These are phyloP conservation scores for Tulasnella sp. DNA, from an alignment of 768 basidiomycete genomes.

Conservation along the genomic window DNA sequence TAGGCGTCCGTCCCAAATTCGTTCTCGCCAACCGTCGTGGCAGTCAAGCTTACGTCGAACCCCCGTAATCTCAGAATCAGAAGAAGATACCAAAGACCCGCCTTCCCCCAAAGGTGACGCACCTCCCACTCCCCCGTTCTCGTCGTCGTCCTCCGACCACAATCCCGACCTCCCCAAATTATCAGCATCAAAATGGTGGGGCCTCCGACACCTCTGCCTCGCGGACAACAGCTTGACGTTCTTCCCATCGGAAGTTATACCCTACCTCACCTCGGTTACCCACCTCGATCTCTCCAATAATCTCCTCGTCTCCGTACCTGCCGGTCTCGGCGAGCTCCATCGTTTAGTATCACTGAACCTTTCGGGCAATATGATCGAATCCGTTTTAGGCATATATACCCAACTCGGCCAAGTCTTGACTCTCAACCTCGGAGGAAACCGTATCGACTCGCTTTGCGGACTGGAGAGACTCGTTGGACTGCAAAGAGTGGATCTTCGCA, in stretches of 20 bases:
- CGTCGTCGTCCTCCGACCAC: neutral
- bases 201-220: conserved; percentile 66
- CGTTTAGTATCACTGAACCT: conserved; percentile 87
- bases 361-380: conserved; percentile 96
- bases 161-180: conserved; percentile 31
- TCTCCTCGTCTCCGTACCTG: conserved; percentile 78
- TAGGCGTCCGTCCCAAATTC: neutral
- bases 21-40: conserved; percentile 18
- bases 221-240: conserved; percentile 76
- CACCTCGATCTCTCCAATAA: conserved; percentile 88
- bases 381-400: conserved; percentile 79
- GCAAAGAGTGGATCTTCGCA: conserved; percentile 74
- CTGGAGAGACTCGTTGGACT: conserved; percentile 82
- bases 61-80: conserved; percentile 20
- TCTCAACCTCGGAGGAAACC: conserved; percentile 77
- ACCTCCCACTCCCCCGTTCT: neutral
- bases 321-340: conserved; percentile 62
- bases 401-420: conserved; percentile 67
- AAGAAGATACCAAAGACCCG: conserved; percentile 30
- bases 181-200: conserved; percentile 61
- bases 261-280: conserved; percentile 62
- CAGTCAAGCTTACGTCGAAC: conserved; percentile 12
- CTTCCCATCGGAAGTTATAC: conserved; percentile 58
- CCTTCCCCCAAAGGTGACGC: conserved; percentile 24
- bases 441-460: conserved; percentile 91